Evolutionary conservation across 179 eudicot species (phyloP), one percentile per base, ranked within the genome.

Genomic region (Dionaea muscipula): DNA sequence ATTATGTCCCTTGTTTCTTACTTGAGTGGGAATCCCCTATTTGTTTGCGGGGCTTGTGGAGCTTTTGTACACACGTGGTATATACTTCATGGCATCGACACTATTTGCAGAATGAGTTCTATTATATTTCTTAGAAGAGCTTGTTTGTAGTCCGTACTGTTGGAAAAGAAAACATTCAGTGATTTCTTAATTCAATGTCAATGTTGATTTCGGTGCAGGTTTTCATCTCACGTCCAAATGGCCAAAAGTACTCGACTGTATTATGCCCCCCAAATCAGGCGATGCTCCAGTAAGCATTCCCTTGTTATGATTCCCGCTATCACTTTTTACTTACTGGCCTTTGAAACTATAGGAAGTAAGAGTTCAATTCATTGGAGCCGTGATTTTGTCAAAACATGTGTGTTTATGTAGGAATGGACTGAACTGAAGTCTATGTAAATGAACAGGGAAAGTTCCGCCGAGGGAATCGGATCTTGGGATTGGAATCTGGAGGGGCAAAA

Each of bases 401-500:
- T n/a, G 18, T 20, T n/a, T n/a, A n/a, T n/a, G n/a, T n/a, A n/a
- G n/a, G n/a, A 28, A 28, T 3, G 35, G 35, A 28, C 3, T 28
- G 35, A 3, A 31, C 35, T 31, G 35, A 31, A 31, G 35, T 31
- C 35, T 31, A 11, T 31, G 35, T 31, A 4, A 4, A 31, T 31
- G 35, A 31, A 31, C 80, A 91, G 98, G 62, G 81, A 81, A 66
- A 64, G 73, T 51, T 61, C 73, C 3, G 83, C 81, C 66, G 75
- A 76, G 38, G 97, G 95, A 75, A 65, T 86, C 64, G 80, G 91
- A 62, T 91, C 98, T n/a, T 91, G 98, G 98, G 98, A 90, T 15
- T 91, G 98, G 98, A 91, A 91, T 72, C 74, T 91, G 70, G 77
- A 62, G 72, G 98, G 98, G 31, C 98, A 91, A 65, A 89, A 91